A percentile compares a stretch with the other conserved stretches of the same genome.
phyloP scores from a whole-genome alignment of 345 rosid species.

The Aegle marmelos region DNA sequence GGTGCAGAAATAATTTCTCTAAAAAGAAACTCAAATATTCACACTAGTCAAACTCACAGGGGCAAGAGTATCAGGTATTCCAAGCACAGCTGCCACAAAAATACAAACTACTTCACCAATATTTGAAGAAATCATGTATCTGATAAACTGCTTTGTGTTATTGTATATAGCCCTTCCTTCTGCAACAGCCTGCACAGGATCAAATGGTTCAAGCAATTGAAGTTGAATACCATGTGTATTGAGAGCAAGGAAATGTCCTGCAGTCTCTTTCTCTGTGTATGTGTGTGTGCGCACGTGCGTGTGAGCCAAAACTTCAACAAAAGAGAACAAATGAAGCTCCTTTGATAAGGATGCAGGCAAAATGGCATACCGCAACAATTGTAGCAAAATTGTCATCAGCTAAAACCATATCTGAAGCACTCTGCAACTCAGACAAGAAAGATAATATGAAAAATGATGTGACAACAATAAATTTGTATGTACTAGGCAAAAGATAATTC shows the following conservation, averaged over 20 bases:
- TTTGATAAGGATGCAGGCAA: slow-evolving; percentile 14
- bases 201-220: slow-evolving; percentile 20
- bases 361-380: slow-evolving; percentile 77
- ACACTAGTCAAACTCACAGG: slow-evolving; percentile 68
- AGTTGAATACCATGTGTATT: not conserved
- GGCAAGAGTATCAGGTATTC: slow-evolving; percentile 97
- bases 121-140: slow-evolving; percentile 99
- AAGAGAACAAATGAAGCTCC: not conserved
- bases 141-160: slow-evolving; percentile 95
- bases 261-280: not conserved
- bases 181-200: slow-evolving; percentile 82
- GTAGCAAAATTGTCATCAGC: slow-evolving; percentile 99
- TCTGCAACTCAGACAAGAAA: slow-evolving; percentile 50
- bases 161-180: slow-evolving; percentile 99
- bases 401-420: slow-evolving; percentile 99
- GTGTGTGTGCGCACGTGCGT: no score
- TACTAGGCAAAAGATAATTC: not conserved
- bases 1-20: no score
- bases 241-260: not conserved
- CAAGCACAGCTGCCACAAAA: slow-evolving; percentile 98
- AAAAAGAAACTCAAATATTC: slow-evolving; percentile 1
- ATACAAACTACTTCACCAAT: slow-evolving; percentile 99
- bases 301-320: not conserved
- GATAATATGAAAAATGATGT: slow-evolving; percentile 1
- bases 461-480: not conserved